phyloP scores from a whole-genome alignment of 768 basidiomycete species.

The Fibroporia radiculosa region DNA sequence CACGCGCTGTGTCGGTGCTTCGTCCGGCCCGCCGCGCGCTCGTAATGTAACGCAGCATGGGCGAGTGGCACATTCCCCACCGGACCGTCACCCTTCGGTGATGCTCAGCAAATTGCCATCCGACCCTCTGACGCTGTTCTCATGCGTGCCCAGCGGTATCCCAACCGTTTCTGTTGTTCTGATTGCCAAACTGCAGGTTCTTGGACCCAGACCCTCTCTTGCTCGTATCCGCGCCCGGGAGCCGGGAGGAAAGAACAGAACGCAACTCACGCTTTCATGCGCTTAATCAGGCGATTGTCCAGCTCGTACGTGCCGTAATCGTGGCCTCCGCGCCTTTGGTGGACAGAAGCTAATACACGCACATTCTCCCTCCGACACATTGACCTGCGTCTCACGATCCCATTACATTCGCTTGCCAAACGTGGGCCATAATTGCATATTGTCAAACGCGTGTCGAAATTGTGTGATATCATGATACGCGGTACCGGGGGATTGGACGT shows the following conservation, averaged over 20 bases:
- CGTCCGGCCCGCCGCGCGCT: too few species aligned
- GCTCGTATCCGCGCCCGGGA: constrained; percentile 57
- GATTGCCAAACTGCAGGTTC: constrained; percentile 40
- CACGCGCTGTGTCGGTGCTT: too few species aligned
- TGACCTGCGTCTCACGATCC: background rate
- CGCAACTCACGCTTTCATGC: constrained; percentile 83
- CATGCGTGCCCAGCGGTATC: too few species aligned
- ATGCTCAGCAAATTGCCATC: too few species aligned
- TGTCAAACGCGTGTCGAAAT: too few species aligned
- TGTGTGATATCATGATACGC: too few species aligned
- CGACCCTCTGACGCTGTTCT: too few species aligned
- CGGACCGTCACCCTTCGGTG: too few species aligned
- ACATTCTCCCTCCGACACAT: background rate
- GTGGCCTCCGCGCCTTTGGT: background rate
- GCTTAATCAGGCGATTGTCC: constrained; percentile 91
- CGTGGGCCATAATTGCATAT: too few species aligned
- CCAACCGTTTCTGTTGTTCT: background rate
- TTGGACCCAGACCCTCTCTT: constrained; percentile 93
- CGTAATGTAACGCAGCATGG: too few species aligned
- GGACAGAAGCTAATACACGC: background rate
- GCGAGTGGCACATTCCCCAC: too few species aligned
- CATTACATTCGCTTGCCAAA: background rate
- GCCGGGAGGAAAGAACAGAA: constrained; percentile 40
- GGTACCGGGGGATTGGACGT: constrained; percentile 1
- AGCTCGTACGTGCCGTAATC: constrained; percentile 53